Percentiles rank a stretch among this genome's conserved stretches.
Evolutionary conservation across 2,329 filamentous ascomycete genomes (phyloP).

Genomic region (Leptographium galeiforme): DNA sequence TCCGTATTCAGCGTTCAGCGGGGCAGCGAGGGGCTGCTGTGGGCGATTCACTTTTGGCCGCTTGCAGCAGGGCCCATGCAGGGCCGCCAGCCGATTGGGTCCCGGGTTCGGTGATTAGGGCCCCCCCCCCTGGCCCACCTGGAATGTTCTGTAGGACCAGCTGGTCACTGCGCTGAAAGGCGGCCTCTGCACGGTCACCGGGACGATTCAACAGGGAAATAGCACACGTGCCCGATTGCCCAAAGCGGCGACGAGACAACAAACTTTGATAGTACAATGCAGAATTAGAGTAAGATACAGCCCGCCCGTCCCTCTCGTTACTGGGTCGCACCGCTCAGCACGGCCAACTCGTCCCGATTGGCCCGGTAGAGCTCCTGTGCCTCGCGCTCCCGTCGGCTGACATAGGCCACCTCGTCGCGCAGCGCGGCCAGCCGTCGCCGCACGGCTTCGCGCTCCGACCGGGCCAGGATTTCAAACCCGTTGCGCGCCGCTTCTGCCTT

Average conservation of each 20-base stretch:
- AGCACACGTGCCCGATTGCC: constrained; percentile 6
- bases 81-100: not conserved
- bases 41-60: too few species aligned
- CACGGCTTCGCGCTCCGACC: constrained; percentile 68
- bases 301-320: not conserved
- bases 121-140: not conserved
- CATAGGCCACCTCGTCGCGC: constrained; percentile 69
- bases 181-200: not conserved
- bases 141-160: not conserved
- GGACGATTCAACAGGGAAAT: constrained; percentile 1
- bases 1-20: too few species aligned
- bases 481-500: constrained; percentile 55
- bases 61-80: not conserved
- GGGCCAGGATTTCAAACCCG: constrained; percentile 60
- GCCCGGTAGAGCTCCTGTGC: constrained; percentile 75
- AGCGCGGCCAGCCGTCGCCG: constrained; percentile 57
- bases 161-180: not conserved
- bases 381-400: constrained; percentile 73
- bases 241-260: not conserved
- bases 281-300: too few species aligned
- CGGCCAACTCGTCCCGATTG: constrained; percentile 64
- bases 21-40: too few species aligned
- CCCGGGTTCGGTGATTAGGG: not conserved
- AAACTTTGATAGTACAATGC: not conserved
- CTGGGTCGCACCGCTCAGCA: constrained; percentile 24